These are phyloP conservation scores for Fusarium papillatum DNA, from an alignment of 2,329 filamentous ascomycete genomes.

Conservation along the genomic window DNA sequence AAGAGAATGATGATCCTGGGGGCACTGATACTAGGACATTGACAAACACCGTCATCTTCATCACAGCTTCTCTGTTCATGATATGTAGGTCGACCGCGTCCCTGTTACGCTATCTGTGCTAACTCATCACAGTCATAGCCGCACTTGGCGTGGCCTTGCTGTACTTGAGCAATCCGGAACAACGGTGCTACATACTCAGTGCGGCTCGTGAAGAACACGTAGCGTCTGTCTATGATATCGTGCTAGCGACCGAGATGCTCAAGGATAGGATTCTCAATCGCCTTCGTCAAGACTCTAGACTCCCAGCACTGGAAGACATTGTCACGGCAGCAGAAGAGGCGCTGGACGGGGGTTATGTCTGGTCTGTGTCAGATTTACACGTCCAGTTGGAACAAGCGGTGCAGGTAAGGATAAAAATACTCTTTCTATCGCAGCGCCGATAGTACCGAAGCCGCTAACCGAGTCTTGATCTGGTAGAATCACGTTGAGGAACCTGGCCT, in stretches of 20 bases:
- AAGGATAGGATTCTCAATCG: background rate
- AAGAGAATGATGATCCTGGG: background rate
- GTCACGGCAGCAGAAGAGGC: background rate
- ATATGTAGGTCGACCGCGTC: background rate
- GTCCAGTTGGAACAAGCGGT: background rate
- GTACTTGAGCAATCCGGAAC: background rate
- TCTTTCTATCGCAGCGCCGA: background rate
- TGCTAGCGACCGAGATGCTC: fast-evolving
- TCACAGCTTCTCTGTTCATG: background rate
- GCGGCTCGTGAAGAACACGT: background rate
- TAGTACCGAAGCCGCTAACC: background rate
- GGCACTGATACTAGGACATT: background rate
- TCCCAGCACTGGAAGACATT: fast-evolving
- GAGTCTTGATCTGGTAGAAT: background rate
- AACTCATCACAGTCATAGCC: background rate
- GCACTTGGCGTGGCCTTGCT: background rate
- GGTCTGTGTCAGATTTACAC: background rate
- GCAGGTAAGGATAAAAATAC: background rate
- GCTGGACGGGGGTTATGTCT: background rate
- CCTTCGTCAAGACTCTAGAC: background rate
- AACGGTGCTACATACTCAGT: background rate
- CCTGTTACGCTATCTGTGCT: background rate
- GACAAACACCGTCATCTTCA: background rate
- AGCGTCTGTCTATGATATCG: background rate
- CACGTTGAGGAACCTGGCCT: background rate